Evolutionary conservation across 2,329 filamentous ascomycete species (phyloP), one percentile per base, ranked within the genome.

Genomic region (Cladophialophora immunda): DNA sequence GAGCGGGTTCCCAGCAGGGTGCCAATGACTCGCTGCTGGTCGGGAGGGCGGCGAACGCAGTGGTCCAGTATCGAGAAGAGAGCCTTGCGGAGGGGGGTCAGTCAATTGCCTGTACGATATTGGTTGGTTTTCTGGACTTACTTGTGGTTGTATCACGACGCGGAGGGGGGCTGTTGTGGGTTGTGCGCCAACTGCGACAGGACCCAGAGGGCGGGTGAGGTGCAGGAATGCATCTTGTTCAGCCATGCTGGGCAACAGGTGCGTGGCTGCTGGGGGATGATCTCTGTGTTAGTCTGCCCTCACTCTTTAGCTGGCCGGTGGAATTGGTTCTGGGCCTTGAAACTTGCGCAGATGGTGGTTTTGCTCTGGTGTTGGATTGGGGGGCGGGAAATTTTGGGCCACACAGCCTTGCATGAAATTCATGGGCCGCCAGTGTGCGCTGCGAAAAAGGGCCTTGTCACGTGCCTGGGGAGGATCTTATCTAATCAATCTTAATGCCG

Each of bases 11-110:
- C 95, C 65, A 99, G 89, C 64, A 99, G 89, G 68, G 95, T 97
- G 76, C 95, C 95, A 77, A 99, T 99, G 71, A 99, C 95, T 77
- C 95, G 92, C 76, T 95, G 93, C 77, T 95, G 93, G 81, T 97
- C 93, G 72, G 90, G 90, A 76, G 96, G 93, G 77, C 94, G 90
- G 81, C 95, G 92, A 73, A 94, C 88, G 73, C 94, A 94, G 85
- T 99, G 95, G 83, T 99, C 95, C 79, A 90, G 85, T 74, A 90
- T 81, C 68, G 86, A 87, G 83, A 90, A 89, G 66, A 90, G 83
- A 69, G 88, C 88, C 84, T 87, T 72, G 22, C 32, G n/a, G 30
- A n/a, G 11, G 13, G n/a, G n/a, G 25, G 25, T 30, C 30, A 55
- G 25, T 13, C 52, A 32, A n/a, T n/a, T 55, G 25, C 25, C 8